phyloP scores from a whole-genome alignment of 371 early-diverging fungal genomes.

The Coemansia sp. region DNA sequence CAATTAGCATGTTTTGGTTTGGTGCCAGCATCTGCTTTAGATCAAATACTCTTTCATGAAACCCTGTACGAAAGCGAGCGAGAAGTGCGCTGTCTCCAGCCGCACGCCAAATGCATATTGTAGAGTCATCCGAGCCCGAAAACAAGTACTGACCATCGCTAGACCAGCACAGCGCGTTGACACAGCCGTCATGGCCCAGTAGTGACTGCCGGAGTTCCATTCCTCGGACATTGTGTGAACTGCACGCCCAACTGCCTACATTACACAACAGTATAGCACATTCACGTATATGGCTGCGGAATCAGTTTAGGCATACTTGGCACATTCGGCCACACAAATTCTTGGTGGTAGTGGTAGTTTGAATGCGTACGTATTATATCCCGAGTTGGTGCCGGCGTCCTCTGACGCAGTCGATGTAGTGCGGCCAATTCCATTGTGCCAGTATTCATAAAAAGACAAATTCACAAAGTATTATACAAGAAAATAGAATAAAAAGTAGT shows the following conservation, averaged over 20 bases:
- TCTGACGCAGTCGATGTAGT: conserved; percentile 17
- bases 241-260: conserved; percentile 33
- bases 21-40: conserved; percentile 69
- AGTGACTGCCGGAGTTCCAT: conserved; percentile 51
- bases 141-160: conserved; percentile 57
- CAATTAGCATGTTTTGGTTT: conserved; percentile 61
- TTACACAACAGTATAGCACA: background rate
- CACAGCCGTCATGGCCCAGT: conserved; percentile 71
- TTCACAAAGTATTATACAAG: background rate
- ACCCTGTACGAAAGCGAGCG: conserved; percentile 54
- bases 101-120: conserved; percentile 58
- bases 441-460: background rate
- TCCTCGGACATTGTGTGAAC: conserved; percentile 12
- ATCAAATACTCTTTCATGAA: conserved; percentile 73
- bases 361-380: conserved; percentile 13
- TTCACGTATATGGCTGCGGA: background rate
- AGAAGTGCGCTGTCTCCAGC: conserved; percentile 40
- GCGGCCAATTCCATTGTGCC: conserved; percentile 9
- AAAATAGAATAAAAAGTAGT: background rate
- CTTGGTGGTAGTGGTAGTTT: background rate
- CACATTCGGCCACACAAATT: background rate
- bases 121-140: conserved; percentile 69
- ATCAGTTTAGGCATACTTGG: background rate
- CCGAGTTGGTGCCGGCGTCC: background rate
- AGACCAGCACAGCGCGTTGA: conserved; percentile 74